A percentile compares a stretch with the other conserved stretches of the same genome.
These are phyloP conservation scores for Penicillium robsamsonii DNA, from an alignment of 495 filamentous ascomycete species.

Conservation along the genomic window DNA sequence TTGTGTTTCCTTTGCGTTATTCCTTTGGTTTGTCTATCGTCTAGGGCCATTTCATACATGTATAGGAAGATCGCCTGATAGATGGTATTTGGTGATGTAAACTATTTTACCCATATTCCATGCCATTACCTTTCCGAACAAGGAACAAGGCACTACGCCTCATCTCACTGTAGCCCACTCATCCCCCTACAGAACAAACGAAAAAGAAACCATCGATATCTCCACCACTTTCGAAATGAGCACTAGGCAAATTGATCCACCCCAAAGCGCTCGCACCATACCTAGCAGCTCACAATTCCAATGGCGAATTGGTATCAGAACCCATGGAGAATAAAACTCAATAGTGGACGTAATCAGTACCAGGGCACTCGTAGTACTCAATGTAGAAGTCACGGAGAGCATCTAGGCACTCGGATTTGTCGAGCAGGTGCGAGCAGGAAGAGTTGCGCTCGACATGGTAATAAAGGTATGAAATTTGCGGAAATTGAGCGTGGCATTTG, in stretches of 20 bases:
- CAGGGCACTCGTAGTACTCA: constrained; percentile 6
- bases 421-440: neutral
- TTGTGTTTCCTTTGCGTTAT: neutral
- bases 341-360: neutral
- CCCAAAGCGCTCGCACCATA: neutral
- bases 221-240: neutral
- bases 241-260: neutral
- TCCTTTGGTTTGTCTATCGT: neutral
- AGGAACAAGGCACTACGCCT: neutral
- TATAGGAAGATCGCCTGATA: too few species aligned
- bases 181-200: neutral
- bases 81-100: neutral
- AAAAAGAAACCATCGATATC: neutral
- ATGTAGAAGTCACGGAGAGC: constrained; percentile 1
- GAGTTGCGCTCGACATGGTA: neutral
- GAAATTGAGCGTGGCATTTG: neutral
- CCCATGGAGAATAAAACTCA: neutral
- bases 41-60: too few species aligned
- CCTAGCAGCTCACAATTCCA: neutral
- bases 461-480: neutral
- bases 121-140: neutral
- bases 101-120: neutral
- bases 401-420: neutral
- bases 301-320: neutral
- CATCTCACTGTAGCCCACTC: neutral